These are phyloP conservation scores for Rasamsonia emersonii DNA, from an alignment of 2,329 filamentous ascomycete species.

Conservation along the genomic window DNA sequence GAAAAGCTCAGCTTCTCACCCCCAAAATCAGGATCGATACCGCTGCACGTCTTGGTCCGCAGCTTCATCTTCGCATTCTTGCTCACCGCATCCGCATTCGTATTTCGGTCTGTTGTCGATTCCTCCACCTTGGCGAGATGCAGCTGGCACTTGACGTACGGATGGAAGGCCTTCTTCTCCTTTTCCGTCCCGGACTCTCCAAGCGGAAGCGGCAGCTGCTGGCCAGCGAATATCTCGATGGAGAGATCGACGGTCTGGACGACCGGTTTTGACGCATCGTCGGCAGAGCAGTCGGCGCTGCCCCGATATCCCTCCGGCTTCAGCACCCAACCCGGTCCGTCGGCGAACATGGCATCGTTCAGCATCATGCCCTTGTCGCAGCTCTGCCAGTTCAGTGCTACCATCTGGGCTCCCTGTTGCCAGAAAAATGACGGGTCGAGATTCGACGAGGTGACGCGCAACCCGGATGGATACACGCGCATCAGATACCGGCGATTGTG, in stretches of 20 bases:
- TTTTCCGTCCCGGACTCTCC: conserved; percentile 38
- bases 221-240: conserved; percentile 67
- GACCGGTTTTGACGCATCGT: conserved; percentile 29
- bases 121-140: conserved; percentile 64
- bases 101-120: conserved; percentile 40
- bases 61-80: conserved; percentile 41
- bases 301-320: conserved; percentile 67
- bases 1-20: conserved; percentile 52
- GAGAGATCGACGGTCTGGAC: conserved; percentile 55
- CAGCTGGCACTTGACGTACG: conserved; percentile 69
- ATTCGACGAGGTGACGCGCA: conserved; percentile 77
- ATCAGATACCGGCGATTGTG: conserved; percentile 79
- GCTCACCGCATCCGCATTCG: conserved; percentile 42
- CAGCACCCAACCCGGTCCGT: conserved; percentile 71
- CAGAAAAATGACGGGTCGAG: conserved; percentile 78
- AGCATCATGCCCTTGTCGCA: conserved; percentile 93
- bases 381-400: conserved; percentile 89
- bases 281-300: conserved; percentile 26
- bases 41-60: conserved; percentile 47
- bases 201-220: conserved; percentile 61
- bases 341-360: conserved; percentile 84
- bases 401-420: conserved; percentile 82
- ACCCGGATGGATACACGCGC: conserved; percentile 78
- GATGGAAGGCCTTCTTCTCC: conserved; percentile 51
- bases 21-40: conserved; percentile 58